Percentiles rank a stretch among this genome's conserved stretches.
Conservation (phyloP, 2,329 filamentous ascomycete genomes). For the Penicillium sp. region DNA sequence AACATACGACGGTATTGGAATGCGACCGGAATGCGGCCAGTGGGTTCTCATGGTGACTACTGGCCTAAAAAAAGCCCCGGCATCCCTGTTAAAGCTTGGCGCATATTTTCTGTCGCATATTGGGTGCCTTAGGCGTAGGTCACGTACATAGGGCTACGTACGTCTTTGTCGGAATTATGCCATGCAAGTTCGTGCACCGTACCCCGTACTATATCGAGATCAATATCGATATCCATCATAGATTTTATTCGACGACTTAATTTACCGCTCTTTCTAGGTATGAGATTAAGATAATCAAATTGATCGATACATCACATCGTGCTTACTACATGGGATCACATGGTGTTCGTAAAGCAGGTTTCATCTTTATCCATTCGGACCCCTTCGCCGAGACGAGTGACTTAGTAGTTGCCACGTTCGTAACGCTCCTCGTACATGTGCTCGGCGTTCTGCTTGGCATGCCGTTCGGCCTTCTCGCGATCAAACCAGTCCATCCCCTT, state of each 20-base stretch:
- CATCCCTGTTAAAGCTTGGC: constrained; percentile 7
- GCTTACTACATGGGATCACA: not conserved
- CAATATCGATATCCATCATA: not conserved
- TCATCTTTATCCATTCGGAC: constrained; percentile 1
- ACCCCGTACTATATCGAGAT: not conserved
- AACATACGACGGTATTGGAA: constrained; percentile 16
- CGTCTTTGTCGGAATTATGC: constrained; percentile 1
- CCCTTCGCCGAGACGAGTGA: constrained; percentile 38
- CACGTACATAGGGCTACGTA: constrained; percentile 1
- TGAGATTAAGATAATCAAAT: not conserved
- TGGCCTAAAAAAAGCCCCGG: constrained; percentile 13
- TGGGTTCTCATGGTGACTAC: constrained; percentile 21
- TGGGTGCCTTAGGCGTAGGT: not conserved
- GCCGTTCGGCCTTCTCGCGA: constrained; percentile 58
- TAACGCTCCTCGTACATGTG: constrained; percentile 64
- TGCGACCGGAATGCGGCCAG: constrained; percentile 21
- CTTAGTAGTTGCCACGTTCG: constrained; percentile 44
- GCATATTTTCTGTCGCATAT: constrained; percentile 1
- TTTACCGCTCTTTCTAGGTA: constrained; percentile 2
- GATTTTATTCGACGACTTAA: not conserved
- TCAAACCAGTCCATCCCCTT: constrained; percentile 64
- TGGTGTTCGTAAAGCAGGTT: not conserved
- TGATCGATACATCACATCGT: not conserved
- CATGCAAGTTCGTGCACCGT: not conserved
- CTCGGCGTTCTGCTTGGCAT: constrained; percentile 59